A percentile compares a stretch with the other conserved stretches of the same genome.
phyloP scores from a whole-genome alignment of 176 grass and related monocot genomes.

The Elymus sibiricus region DNA sequence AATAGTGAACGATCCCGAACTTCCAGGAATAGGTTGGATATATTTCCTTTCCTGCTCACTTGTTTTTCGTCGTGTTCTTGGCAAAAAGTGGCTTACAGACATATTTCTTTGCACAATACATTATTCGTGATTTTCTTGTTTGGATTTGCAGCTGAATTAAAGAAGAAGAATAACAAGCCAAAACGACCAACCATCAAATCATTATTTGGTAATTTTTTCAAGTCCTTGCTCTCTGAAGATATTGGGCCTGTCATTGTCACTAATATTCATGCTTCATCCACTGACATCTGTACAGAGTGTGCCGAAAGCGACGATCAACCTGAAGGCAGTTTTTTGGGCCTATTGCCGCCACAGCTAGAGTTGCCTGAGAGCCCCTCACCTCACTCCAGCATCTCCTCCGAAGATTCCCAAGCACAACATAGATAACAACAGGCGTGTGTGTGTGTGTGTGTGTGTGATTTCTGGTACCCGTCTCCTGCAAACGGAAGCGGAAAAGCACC shows the following conservation, averaged over 20 bases:
- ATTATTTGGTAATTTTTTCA: conserved; percentile 50
- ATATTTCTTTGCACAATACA: neutral
- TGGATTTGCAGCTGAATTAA: conserved; percentile 54
- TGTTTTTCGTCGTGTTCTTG: conserved; percentile 1
- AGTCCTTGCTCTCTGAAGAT: neutral
- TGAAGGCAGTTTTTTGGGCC: conserved; percentile 48
- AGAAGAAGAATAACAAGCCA: conserved; percentile 63
- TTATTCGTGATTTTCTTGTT: neutral
- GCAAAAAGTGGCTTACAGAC: neutral
- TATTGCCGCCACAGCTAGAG: conserved; percentile 50
- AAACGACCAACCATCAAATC: conserved; percentile 71
- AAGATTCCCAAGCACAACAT: conserved; percentile 41
- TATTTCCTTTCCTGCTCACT: neutral
- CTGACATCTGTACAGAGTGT: conserved; percentile 31
- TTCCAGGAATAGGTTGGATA: conserved; percentile 47
- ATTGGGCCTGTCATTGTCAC: neutral
- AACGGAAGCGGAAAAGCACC: neutral
- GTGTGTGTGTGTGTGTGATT: too few relatives aligned
- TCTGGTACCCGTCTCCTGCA: neutral
- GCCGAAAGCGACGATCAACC: conserved; percentile 26
- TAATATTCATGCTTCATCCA: conserved; percentile 8
- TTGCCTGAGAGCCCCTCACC: conserved; percentile 51
- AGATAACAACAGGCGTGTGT: conserved; percentile 32
- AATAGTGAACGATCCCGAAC: conserved; percentile 48
- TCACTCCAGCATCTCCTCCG: conserved; percentile 54